Evolutionary conservation across 2,329 filamentous ascomycete genomes (phyloP), one percentile per base, ranked within the genome.

Genomic region (Phymatotrichopsis omnivora): DNA sequence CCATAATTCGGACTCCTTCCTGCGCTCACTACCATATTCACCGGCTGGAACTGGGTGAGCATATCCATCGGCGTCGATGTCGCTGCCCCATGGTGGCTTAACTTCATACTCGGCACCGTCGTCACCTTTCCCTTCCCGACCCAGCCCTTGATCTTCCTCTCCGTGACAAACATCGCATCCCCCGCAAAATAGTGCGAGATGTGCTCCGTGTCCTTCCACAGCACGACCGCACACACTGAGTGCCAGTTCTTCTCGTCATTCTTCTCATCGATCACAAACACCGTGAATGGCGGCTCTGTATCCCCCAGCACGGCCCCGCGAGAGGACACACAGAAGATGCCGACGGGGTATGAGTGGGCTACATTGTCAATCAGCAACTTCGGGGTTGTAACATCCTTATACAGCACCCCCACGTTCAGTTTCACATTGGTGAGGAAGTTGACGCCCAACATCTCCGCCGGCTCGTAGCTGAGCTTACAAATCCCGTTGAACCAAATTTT

Each of bases 21-120:
- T 6, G 23, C 31, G 2, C 32, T 33, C 7, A 40, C 24, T 3
- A 53, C 35, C 1, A 53, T 24, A 31, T 37, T 29, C 12, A 14
- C 7, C 10, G 47, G 47, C 0, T 35, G n/a, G 5, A 41, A 38
- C 1, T 16, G n/a, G 12, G 27, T 10, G 1, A 53, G 22, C 19
- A 45, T 36, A 1, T 38, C 2, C 0, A 20, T 29, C 6, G 51
- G 51, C 2, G 48, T 44, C 5, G 48, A 47, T 4, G 12, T 33
- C 14, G 4, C 17, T 11, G 36, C 41, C 4, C 51, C 51, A 27
- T 54, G 51, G 17, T 54, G 51, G 24, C 48, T 49, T 3, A 52
- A 12, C 32, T 54, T 54, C 22, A 46, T 33, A 20, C 19, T 38
- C 8, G 23, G 5, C 7, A 49, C n/a, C 7, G 4, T 24, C 16